Evolutionary conservation across 2,329 filamentous ascomycete genomes (phyloP), one percentile per base, ranked within the genome.

Genomic region (Aureobasidium sp.): DNA sequence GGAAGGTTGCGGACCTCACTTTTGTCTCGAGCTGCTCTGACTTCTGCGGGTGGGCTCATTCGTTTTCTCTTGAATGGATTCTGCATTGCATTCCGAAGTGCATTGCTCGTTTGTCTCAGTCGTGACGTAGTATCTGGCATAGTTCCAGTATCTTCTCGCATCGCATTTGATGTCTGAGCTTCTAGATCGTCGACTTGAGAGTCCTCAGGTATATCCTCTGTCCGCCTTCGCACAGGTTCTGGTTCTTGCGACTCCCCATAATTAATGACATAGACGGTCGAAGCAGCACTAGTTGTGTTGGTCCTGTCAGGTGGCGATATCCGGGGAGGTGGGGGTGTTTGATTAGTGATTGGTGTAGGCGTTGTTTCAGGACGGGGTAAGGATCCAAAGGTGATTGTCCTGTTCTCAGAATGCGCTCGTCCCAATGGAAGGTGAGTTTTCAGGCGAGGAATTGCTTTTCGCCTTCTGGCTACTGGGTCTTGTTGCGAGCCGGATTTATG

Each of bases 261-360:
- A 34, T 81, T 81, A 34, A 87, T 80, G 57, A 83, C 81, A 68
- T 87, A 87, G 5, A 86, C 81, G 1, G 85, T 87, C 64, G 84
- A 86, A 30, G 80, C 81, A 9, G 82, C 83, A 70, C 83, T 86
- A 6, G 80, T 81, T 1, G 82, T 85, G 66, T 87, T 83, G 25
- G 80, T 79, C 64, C 84, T 76, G 67, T 82, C 86, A 41, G 85
- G 74, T 1, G 84, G 83, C 11, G 79, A 74, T 25, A 79, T 74
- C 50, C 75, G 73, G 44, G 74, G 71, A 11, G 81, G 79, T 25
- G 78, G 78, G 29, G 76, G 58, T 34, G 49, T 45, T 34, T 30
- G 49, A 10, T 50, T 32, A n/a, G 57, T 59, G 8, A 16, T 41
- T 3, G 45, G 57, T 16, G 57, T 59, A 8, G 30, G n/a, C 9